phyloP scores from a whole-genome alignment of 345 rosid genomes.

The Brassica carinata region DNA sequence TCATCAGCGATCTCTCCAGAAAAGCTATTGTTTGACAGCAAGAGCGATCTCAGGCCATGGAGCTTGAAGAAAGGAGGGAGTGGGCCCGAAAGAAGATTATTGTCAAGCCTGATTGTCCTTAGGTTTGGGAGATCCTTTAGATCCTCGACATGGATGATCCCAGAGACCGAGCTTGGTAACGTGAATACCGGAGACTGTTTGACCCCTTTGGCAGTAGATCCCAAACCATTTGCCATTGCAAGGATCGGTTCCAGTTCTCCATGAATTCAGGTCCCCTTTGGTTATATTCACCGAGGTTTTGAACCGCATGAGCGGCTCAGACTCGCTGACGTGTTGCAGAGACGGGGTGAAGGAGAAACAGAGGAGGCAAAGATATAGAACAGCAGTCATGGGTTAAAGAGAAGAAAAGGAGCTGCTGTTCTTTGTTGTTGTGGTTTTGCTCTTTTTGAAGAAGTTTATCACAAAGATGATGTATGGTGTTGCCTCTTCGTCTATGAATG shows the following conservation, averaged over 20 bases:
- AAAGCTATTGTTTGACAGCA: background rate
- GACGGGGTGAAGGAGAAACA: constrained; percentile 35
- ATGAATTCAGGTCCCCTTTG: constrained; percentile 50
- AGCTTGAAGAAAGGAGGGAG: background rate
- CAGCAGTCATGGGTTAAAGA: constrained; percentile 39
- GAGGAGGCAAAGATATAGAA: constrained; percentile 22
- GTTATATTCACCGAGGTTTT: constrained; percentile 37
- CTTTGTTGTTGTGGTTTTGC: constrained; percentile 19
- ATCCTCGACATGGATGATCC: background rate
- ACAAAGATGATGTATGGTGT: background rate
- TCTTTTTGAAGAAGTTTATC: background rate
- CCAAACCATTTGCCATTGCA: constrained; percentile 68
- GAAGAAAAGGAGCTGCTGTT: constrained; percentile 17
- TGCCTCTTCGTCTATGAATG: constrained; percentile 9
- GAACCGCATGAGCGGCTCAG: constrained; percentile 40
- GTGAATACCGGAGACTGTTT: constrained; percentile 56
- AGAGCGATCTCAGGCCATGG: background rate
- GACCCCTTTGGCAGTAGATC: constrained; percentile 49
- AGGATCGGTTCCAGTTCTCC: constrained; percentile 59
- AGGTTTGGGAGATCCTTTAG: background rate
- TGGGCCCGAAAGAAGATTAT: background rate
- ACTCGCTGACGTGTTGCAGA: constrained; percentile 33
- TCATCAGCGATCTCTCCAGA: background rate
- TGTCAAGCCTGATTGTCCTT: background rate
- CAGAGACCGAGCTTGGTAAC: constrained; percentile 38